Evolutionary conservation across 805 yeast genomes (phyloP).

Genomic region (Cyberlindnera xylosilytica): DNA sequence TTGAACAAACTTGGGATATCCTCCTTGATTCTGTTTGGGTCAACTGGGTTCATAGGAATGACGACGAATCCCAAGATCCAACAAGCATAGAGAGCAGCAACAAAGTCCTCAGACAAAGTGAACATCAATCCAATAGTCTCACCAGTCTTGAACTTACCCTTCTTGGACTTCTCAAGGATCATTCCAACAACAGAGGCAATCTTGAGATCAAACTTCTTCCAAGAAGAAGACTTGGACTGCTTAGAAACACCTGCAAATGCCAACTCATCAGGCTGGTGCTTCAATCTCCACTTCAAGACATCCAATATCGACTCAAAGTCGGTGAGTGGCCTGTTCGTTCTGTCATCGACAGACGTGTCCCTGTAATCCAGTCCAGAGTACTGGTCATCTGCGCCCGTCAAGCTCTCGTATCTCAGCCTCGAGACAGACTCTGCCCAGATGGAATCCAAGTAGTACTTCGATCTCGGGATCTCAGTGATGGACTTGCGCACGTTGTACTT

Average conservation of each 20-base stretch:
- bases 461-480: conserved; percentile 63
- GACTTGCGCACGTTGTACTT: conserved; percentile 71
- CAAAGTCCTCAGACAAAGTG: conserved; percentile 82
- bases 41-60: conserved; percentile 72
- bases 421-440: conserved; percentile 70
- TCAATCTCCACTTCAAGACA: conserved; percentile 74
- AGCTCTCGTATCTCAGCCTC: conserved; percentile 53
- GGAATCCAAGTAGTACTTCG: conserved; percentile 76
- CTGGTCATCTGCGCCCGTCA: conserved; percentile 65
- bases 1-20: conserved; percentile 67
- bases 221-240: conserved; percentile 51
- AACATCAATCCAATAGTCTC: conserved; percentile 78
- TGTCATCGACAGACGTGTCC: conserved; percentile 70
- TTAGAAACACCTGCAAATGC: conserved; percentile 56
- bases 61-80: conserved; percentile 77
- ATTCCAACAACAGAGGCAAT: conserved; percentile 73
- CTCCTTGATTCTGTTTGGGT: conserved; percentile 62
- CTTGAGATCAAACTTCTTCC: conserved; percentile 80
- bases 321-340: conserved; percentile 69
- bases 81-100: conserved; percentile 83
- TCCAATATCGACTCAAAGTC: conserved; percentile 72
- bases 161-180: conserved; percentile 69
- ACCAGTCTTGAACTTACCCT: conserved; percentile 61
- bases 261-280: conserved; percentile 69
- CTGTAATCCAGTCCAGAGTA: conserved; percentile 79